Evolutionary conservation across 495 filamentous ascomycete genomes (phyloP).

Genomic region (Tuber calosporum): DNA sequence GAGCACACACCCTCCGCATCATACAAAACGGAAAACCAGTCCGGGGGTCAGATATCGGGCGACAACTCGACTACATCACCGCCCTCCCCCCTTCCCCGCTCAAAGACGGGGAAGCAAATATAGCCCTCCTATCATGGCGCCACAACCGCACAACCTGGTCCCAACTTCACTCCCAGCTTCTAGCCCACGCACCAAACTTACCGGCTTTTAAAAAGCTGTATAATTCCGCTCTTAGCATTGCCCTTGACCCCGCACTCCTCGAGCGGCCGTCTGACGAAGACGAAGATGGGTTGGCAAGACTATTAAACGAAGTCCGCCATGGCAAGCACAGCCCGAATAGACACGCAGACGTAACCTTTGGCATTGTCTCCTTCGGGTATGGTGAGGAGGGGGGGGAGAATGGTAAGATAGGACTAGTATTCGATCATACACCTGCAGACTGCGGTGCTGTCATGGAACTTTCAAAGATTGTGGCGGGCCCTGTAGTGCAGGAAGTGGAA

Average conservation of each 20-base stretch:
- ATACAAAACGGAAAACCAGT: background rate
- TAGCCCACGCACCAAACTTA: background rate
- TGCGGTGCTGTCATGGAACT: constrained; percentile 25
- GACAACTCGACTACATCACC: background rate
- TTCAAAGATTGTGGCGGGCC: constrained; percentile 7
- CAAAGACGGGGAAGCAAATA: background rate
- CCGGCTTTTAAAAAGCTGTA: background rate
- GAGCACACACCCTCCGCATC: background rate
- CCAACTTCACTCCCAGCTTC: background rate
- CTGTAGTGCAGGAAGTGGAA: background rate
- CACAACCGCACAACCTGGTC: constrained; percentile 16
- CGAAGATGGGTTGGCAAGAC: constrained; percentile 6
- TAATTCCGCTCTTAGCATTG: background rate
- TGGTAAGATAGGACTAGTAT: constrained; percentile 14
- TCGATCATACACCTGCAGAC: constrained; percentile 20
- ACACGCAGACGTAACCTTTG: constrained; percentile 30
- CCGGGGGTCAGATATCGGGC: background rate
- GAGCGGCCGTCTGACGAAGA: background rate
- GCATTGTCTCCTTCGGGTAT: constrained; percentile 15
- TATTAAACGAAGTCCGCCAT: constrained; percentile 21
- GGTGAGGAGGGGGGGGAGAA: background rate
- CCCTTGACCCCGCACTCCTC: background rate
- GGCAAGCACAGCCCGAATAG: constrained; percentile 20
- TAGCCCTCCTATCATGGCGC: constrained; percentile 31
- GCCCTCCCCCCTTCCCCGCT: background rate